A percentile compares a stretch with the other conserved stretches of the same genome.
Evolutionary conservation across 2,329 filamentous ascomycete genomes (phyloP).

Genomic region (Furcasterigmium sp.): DNA sequence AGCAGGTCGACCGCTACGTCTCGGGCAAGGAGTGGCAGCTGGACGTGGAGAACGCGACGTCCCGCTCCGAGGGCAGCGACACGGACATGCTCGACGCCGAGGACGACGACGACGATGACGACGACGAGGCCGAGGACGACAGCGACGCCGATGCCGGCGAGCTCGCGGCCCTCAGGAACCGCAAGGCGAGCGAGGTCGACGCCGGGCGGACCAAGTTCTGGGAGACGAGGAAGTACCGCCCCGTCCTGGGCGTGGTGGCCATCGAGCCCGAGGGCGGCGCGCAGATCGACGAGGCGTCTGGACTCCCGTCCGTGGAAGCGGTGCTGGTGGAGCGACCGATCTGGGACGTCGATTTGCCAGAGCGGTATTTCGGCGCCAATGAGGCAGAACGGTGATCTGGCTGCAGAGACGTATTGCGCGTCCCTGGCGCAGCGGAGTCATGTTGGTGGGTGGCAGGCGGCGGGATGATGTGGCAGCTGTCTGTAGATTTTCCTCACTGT

Average conservation of each 20-base stretch:
- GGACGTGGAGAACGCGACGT: slow-evolving; percentile 19
- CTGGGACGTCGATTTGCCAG: slow-evolving; percentile 75
- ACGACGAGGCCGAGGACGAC: slow-evolving; percentile 20
- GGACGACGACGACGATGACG: slow-evolving; percentile 25
- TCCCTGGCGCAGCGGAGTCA: too few relatives aligned
- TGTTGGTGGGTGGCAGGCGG: too few relatives aligned
- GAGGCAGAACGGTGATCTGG: slow-evolving; percentile 36
- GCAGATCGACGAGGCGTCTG: not conserved
- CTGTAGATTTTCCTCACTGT: too few relatives aligned
- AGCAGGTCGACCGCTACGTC: slow-evolving; percentile 26
- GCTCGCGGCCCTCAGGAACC: slow-evolving; percentile 26
- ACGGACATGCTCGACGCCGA: slow-evolving; percentile 29
- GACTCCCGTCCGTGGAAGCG: slow-evolving; percentile 58
- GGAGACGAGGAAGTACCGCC: slow-evolving; percentile 89
- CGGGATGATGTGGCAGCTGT: too few relatives aligned
- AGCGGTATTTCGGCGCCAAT: slow-evolving; percentile 59
- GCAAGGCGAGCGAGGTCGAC: slow-evolving; percentile 11
- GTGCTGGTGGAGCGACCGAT: slow-evolving; percentile 82
- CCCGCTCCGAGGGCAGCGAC: slow-evolving; percentile 28
- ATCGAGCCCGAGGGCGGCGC: slow-evolving; percentile 16
- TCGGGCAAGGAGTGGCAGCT: slow-evolving; percentile 27
- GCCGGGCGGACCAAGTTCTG: slow-evolving; percentile 47
- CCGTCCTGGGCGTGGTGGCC: slow-evolving; percentile 71
- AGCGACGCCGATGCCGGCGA: slow-evolving; percentile 28
- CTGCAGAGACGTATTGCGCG: too few relatives aligned